These are phyloP conservation scores for Puccinia brachypodii DNA, from an alignment of 1,284 basidiomycete species.

Conservation along the genomic window DNA sequence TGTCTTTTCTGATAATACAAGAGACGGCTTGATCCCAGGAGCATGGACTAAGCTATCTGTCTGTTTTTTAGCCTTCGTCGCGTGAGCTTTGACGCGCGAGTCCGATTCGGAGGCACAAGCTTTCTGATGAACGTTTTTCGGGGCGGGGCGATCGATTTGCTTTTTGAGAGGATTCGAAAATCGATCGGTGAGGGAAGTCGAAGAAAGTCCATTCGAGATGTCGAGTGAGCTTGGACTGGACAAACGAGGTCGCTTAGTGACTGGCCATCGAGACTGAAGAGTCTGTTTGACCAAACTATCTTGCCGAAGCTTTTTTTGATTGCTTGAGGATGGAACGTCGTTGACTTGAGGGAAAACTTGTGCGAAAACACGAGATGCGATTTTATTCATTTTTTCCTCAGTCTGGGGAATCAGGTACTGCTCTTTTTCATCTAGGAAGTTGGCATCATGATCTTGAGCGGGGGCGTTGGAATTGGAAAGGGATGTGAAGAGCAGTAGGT, in stretches of 20 bases:
- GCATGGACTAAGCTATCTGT: neutral
- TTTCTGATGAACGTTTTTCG: neutral
- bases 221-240: neutral
- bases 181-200: neutral
- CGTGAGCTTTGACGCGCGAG: neutral
- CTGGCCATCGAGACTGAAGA: slow-evolving; percentile 13
- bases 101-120: neutral
- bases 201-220: neutral
- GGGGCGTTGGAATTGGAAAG: neutral
- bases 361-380: neutral
- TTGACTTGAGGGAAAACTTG: slow-evolving; percentile 4
- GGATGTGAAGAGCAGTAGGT: slow-evolving; percentile 21
- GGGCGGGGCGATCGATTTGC: neutral
- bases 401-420: slow-evolving; percentile 13
- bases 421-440: slow-evolving; percentile 14
- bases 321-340: neutral
- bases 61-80: neutral
- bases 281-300: neutral
- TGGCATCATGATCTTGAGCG: neutral
- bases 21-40: neutral
- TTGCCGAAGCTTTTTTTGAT: neutral
- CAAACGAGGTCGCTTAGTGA: slow-evolving; percentile 1
- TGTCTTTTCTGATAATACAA: neutral
- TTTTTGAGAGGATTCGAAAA: neutral
- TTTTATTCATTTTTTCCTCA: slow-evolving; percentile 7